Evolutionary conservation across 495 filamentous ascomycete species (phyloP).

Genomic region (Penicillium argentinense): DNA sequence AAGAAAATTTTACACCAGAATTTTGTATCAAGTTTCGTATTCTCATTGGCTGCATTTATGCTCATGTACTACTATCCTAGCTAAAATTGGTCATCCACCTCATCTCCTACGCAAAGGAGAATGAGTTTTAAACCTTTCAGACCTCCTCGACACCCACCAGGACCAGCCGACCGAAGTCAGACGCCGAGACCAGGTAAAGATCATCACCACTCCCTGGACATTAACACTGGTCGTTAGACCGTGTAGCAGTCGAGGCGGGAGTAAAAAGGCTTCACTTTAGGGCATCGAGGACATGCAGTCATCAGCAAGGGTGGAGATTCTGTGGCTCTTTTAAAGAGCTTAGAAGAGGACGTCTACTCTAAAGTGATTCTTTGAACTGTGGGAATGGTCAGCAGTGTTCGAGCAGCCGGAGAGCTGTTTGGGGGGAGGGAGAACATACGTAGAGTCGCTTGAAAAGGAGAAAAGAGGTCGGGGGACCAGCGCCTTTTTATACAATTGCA

Average conservation of each 20-base stretch:
- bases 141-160: conserved; percentile 69
- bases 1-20: no score
- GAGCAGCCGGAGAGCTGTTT: neutral
- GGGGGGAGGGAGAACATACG: conserved; percentile 52
- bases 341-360: conserved; percentile 80
- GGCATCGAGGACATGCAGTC: conserved; percentile 66
- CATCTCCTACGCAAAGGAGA: conserved; percentile 12
- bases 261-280: conserved; percentile 68
- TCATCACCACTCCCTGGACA: conserved; percentile 70
- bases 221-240: conserved; percentile 30
- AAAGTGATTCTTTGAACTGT: conserved; percentile 86
- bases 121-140: conserved; percentile 57
- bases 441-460: conserved; percentile 62
- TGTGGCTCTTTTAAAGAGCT: conserved; percentile 77
- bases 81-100: no score
- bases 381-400: conserved; percentile 25
- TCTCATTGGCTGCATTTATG: no score
- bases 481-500: conserved; percentile 32
- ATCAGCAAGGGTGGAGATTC: conserved; percentile 75
- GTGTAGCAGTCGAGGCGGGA: conserved; percentile 51
- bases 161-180: conserved; percentile 63
- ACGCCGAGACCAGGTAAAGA: conserved; percentile 61
- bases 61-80: no score
- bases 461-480: conserved; percentile 18
- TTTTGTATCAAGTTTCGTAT: no score